These are phyloP conservation scores for Durio zibethinus DNA, from an alignment of 345 rosid genomes.

Conservation along the genomic window DNA sequence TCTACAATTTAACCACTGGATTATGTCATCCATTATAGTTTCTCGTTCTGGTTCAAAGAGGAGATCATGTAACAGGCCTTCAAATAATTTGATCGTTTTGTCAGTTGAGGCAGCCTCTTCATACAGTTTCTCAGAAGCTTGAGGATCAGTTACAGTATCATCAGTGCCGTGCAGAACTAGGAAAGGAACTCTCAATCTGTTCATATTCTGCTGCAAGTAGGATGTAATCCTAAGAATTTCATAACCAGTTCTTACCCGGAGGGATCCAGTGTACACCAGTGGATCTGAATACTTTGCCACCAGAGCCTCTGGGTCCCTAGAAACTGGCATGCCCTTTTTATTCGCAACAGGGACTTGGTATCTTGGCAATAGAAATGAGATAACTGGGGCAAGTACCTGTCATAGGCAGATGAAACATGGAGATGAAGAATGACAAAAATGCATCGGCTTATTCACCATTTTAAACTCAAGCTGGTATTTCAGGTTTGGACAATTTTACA, in stretches of 20 bases:
- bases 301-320: slow-evolving; percentile 84
- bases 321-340: slow-evolving; percentile 79
- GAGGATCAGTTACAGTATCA: slow-evolving; percentile 81
- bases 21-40: slow-evolving; percentile 54
- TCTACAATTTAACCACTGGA: slow-evolving; percentile 65
- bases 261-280: slow-evolving; percentile 78
- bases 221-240: slow-evolving; percentile 75
- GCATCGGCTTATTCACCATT: not conserved
- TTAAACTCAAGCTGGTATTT: not conserved
- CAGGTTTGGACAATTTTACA: slow-evolving; percentile 23
- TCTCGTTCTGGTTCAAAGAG: slow-evolving; percentile 85
- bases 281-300: slow-evolving; percentile 90
- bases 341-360: slow-evolving; percentile 77
- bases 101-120: slow-evolving; percentile 65
- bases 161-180: slow-evolving; percentile 85
- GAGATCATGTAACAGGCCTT: slow-evolving; percentile 82
- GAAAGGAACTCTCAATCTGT: slow-evolving; percentile 62
- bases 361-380: slow-evolving; percentile 64
- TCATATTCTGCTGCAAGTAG: slow-evolving; percentile 62
- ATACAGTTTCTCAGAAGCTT: slow-evolving; percentile 59
- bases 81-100: slow-evolving; percentile 62
- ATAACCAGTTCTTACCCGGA: slow-evolving; percentile 83
- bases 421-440: not conserved
- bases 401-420: not conserved
- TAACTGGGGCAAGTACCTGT: slow-evolving; percentile 77